Conservation (phyloP, 805 yeast species). For the Saccharomycopsis sp. region DNA sequence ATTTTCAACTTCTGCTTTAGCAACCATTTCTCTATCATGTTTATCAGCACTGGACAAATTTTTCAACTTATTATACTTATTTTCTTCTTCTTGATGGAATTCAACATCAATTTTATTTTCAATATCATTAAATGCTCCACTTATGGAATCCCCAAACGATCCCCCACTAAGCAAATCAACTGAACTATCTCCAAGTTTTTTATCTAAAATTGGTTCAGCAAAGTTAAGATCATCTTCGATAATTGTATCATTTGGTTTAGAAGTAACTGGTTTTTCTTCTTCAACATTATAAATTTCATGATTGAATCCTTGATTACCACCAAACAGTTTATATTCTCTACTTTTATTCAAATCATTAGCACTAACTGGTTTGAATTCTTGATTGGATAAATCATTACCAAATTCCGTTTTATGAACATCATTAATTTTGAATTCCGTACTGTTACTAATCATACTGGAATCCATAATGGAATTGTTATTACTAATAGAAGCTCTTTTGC, state of each 20-base stretch:
- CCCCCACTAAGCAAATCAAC: not conserved
- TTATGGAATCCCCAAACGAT: conserved; percentile 11
- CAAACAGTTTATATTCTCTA: too few species aligned
- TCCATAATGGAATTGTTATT: too few species aligned
- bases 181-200: not conserved
- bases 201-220: not conserved
- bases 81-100: conserved; percentile 1
- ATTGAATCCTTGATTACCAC: too few species aligned
- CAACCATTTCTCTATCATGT: conserved; percentile 8
- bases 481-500: conserved; percentile 3
- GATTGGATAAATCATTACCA: too few species aligned
- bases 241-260: not conserved
- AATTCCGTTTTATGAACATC: too few species aligned
- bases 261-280: conserved; percentile 6
- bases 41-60: not conserved
- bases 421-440: too few species aligned
- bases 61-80: not conserved
- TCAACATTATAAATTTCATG: conserved; percentile 6
- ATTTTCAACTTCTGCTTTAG: conserved; percentile 14
- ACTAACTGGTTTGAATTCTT: too few species aligned
- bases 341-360: too few species aligned
- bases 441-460: not conserved
- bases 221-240: not conserved
- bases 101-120: conserved; percentile 7
- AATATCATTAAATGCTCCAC: conserved; percentile 13